A percentile compares a stretch with the other conserved stretches of the same genome.
Evolutionary conservation across 176 grass and related monocot species (phyloP).

Genomic region (Phoenix roebelenii): DNA sequence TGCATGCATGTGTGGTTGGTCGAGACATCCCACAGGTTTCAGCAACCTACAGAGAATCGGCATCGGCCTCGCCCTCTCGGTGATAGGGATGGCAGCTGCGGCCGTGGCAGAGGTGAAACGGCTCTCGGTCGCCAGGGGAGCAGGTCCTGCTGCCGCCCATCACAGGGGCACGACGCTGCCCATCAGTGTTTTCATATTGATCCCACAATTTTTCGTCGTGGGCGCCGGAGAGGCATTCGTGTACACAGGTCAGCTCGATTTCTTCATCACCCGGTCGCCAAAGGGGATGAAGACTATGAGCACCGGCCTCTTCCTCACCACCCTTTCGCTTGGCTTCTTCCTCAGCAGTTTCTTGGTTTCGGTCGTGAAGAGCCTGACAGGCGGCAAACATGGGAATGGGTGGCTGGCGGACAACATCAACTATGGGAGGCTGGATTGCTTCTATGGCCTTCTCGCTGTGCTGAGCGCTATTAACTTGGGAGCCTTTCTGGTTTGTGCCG

Average conservation of each 20-base stretch:
- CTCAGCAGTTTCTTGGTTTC: slow-evolving; percentile 67
- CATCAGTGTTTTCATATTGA: slow-evolving; percentile 58
- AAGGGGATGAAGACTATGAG: slow-evolving; percentile 94
- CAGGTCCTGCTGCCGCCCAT: background rate
- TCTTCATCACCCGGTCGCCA: slow-evolving; percentile 84
- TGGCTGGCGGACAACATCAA: slow-evolving; percentile 71
- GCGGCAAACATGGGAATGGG: slow-evolving; percentile 4
- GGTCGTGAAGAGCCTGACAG: slow-evolving; percentile 43
- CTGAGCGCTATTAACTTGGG: slow-evolving; percentile 45
- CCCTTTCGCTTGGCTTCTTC: slow-evolving; percentile 76
- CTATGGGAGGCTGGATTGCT: slow-evolving; percentile 56
- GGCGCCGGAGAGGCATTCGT: slow-evolving; percentile 77
- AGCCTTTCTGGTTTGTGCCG: slow-evolving; percentile 39
- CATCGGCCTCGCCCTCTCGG: slow-evolving; percentile 53
- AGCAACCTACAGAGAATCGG: slow-evolving; percentile 65
- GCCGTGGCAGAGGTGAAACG: slow-evolving; percentile 41
- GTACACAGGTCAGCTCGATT: slow-evolving; percentile 82
- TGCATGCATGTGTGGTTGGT: too few relatives aligned
- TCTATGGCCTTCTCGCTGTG: slow-evolving; percentile 55
- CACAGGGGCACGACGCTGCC: slow-evolving; percentile 20
- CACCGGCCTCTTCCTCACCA: slow-evolving; percentile 69
- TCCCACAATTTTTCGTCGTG: slow-evolving; percentile 67
- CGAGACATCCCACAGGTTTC: slow-evolving; percentile 25
- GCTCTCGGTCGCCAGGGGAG: slow-evolving; percentile 20
- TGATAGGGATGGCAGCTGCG: slow-evolving; percentile 45